A percentile compares a stretch with the other conserved stretches of the same genome.
Evolutionary conservation across 2,329 filamentous ascomycete species (phyloP).

Genomic region (Lizonia empirigonia): DNA sequence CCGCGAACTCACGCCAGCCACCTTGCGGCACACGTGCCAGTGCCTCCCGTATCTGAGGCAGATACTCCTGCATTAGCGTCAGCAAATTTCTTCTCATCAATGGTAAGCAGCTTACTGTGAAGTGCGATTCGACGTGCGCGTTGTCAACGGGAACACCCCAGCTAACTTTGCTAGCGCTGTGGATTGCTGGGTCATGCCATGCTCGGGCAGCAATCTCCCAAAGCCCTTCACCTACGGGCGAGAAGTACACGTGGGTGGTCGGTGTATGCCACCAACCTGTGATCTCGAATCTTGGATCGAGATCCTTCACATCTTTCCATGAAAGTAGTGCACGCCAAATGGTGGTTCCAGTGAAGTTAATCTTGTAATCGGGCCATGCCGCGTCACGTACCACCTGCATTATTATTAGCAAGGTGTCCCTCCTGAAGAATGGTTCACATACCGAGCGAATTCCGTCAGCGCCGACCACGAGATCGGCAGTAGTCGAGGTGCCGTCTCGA

Average conservation of each 20-base stretch:
- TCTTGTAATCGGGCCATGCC: slow-evolving; percentile 52
- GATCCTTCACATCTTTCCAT: slow-evolving; percentile 34
- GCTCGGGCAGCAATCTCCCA: slow-evolving; percentile 51
- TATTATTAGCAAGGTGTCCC: background rate
- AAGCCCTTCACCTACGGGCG: slow-evolving; percentile 43
- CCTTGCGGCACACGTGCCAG: slow-evolving; percentile 48
- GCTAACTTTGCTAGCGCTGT: slow-evolving; percentile 40
- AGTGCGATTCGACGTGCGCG: slow-evolving; percentile 47
- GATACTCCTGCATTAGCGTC: slow-evolving; percentile 44
- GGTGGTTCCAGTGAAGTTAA: slow-evolving; percentile 57
- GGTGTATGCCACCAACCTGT: slow-evolving; percentile 55
- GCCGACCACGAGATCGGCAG: slow-evolving; percentile 57
- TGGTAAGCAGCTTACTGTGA: slow-evolving; percentile 28
- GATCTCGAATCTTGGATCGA: slow-evolving; percentile 38
- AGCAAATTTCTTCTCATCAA: background rate
- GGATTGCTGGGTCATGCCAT: slow-evolving; percentile 39
- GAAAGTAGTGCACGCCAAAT: slow-evolving; percentile 56
- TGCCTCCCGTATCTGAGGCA: slow-evolving; percentile 50
- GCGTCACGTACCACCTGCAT: slow-evolving; percentile 50
- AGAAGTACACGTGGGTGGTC: slow-evolving; percentile 50
- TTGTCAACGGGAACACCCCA: slow-evolving; percentile 50
- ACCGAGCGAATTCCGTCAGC: slow-evolving; percentile 52
- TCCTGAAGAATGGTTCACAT: slow-evolving; percentile 50
- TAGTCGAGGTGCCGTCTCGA: slow-evolving; percentile 50
- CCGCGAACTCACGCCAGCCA: slow-evolving; percentile 56